These are phyloP conservation scores for Paramecium bursaria DNA, from an alignment of 73 alveolate species.

Conservation along the genomic window DNA sequence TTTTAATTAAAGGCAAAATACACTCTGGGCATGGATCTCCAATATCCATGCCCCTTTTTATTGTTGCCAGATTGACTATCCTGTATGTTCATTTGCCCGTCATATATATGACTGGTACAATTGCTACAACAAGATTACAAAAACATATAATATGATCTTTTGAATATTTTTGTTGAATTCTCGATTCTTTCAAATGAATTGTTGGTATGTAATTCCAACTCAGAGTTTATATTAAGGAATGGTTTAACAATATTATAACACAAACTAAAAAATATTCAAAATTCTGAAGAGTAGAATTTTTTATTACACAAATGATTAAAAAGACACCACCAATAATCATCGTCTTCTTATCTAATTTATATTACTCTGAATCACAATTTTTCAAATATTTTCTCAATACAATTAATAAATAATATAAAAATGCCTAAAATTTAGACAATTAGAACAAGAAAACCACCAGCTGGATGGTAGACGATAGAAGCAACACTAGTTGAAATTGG, in stretches of 20 bases:
- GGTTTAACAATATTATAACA: no score
- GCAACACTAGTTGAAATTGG: conserved; percentile 88
- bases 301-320: background rate
- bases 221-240: no score
- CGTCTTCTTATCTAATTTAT: background rate
- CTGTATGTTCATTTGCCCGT: background rate
- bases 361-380: background rate
- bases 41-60: background rate
- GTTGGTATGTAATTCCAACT: no score
- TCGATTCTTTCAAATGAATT: no score
- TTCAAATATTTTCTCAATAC: background rate
- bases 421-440: conserved; percentile 95
- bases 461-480: conserved; percentile 96
- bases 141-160: no score
- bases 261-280: no score
- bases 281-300: no score
- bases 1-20: background rate
- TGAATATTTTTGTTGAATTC: no score
- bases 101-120: background rate
- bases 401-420: background rate
- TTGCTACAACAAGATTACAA: background rate
- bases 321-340: background rate
- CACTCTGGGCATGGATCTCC: background rate
- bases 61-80: background rate
- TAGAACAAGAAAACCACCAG: conserved; percentile 94